phyloP scores from a whole-genome alignment of 2,329 filamentous ascomycete genomes.

The Magnaporthiopsis poae region DNA sequence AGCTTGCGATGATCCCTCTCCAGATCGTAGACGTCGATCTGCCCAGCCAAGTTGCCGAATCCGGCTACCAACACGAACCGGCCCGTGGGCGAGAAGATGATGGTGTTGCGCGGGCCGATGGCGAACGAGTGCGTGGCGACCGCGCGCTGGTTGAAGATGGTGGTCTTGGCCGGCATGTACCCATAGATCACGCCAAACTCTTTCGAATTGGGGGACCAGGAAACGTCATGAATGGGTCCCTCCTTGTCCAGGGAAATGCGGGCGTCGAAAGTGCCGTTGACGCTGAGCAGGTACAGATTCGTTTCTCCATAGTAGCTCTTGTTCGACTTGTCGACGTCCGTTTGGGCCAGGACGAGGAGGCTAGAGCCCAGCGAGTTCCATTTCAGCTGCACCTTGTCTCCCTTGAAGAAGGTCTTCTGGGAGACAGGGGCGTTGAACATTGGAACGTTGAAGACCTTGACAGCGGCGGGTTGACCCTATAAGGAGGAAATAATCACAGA shows the following conservation, averaged over 20 bases:
- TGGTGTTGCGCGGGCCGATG: conserved; percentile 83
- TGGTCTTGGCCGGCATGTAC: conserved; percentile 98
- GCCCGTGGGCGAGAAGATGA: conserved; percentile 85
- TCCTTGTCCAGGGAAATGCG: conserved; percentile 90
- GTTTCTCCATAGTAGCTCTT: conserved; percentile 99
- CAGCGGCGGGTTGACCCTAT: conserved; percentile 81
- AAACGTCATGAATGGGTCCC: conserved; percentile 86
- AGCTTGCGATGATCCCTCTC: conserved; percentile 90
- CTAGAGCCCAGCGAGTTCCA: conserved; percentile 92
- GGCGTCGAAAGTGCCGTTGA: conserved; percentile 84
- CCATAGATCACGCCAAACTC: conserved; percentile 97
- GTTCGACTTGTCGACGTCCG: conserved; percentile 93
- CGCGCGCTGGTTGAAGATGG: conserved; percentile 88
- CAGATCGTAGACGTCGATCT: conserved; percentile 95
- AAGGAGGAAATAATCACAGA: background rate
- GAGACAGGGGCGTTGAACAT: conserved; percentile 75
- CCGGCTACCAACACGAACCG: conserved; percentile 89
- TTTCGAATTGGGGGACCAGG: conserved; percentile 96
- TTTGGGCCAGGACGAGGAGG: conserved; percentile 89
- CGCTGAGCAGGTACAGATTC: conserved; percentile 86
- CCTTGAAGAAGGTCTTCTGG: conserved; percentile 98
- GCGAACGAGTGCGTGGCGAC: conserved; percentile 76
- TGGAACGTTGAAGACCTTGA: conserved; percentile 90
- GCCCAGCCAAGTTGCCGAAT: conserved; percentile 92
- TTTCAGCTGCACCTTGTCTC: conserved; percentile 96